Percentiles rank a stretch among this genome's conserved stretches.
These are phyloP conservation scores for Scenedesmus sp. DNA, from an alignment of 163 green algal genomes.

Conservation along the genomic window DNA sequence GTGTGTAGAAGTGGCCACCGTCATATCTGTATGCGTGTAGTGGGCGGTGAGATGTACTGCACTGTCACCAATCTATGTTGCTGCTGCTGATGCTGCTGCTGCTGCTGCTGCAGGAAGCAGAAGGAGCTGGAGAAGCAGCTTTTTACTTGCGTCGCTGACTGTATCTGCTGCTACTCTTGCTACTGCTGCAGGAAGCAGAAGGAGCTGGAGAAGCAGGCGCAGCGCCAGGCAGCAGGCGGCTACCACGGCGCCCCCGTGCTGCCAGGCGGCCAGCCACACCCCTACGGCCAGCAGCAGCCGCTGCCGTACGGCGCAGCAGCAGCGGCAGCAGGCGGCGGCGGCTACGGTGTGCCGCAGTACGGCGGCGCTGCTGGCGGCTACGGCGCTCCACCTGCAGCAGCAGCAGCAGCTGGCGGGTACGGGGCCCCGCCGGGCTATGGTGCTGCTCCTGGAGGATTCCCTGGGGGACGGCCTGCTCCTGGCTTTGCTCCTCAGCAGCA, in stretches of 20 bases:
- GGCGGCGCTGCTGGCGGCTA: neutral
- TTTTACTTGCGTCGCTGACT: neutral
- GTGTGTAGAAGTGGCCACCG: neutral
- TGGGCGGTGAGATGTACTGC: too few species aligned
- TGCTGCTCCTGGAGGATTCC: neutral
- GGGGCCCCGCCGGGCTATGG: neutral
- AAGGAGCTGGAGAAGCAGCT: too few species aligned
- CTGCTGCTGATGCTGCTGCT: too few species aligned
- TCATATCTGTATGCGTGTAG: too few species aligned
- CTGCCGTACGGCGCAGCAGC: neutral
- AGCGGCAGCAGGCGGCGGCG: neutral
- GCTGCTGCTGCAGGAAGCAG: neutral
- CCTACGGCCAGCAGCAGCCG: neutral
- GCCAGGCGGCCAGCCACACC: neutral
- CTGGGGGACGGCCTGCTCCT: neutral
- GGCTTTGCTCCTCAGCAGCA: neutral
- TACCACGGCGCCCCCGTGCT: neutral
- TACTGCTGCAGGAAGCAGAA: neutral
- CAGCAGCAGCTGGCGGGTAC: constrained; percentile 4
- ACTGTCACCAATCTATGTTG: too few species aligned
- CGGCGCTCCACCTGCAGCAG: constrained; percentile 13
- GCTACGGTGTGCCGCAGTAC: constrained; percentile 6
- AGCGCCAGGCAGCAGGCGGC: neutral
- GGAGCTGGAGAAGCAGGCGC: neutral
- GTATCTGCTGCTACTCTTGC: neutral